Base-by-base conservation (phyloP, 2,329 filamentous ascomycete genomes). In the Basipetospora chlamydospora region DNA sequence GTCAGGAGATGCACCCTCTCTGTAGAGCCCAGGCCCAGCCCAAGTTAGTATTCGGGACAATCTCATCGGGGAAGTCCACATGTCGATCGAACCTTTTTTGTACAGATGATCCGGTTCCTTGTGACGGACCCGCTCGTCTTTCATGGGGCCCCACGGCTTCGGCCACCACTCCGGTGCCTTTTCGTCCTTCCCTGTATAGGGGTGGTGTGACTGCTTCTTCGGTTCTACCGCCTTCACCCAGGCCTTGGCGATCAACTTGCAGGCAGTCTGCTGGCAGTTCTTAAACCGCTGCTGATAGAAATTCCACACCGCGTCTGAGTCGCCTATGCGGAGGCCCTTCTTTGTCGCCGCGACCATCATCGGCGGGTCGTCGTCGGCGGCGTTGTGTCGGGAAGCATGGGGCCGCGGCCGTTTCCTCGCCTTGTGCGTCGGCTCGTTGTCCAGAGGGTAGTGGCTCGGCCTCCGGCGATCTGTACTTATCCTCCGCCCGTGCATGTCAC, bases 151-250 rank as follows among this genome's bases (percentile, higher is more conserved):
- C 64, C 67, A 66, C 6, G 63, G 57, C 48, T 67, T 62, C 3
- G 76, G 76, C 77, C 77, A 80, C 77, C 77, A 81, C 35, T 69
- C 67, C 0, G 76, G 73, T 2, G 69, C 69, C 44, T 71, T 74
- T 22, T 67, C 66, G 31, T 77, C 67, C 22, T 67, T 70, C n/a
- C 66, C 64, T 1, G 75, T 80, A 48, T 86, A 86, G 0, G 80
- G 80, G 46, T 80, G 74, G 13, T 71, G 77, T 0, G 77, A 77
- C 53, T 84, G 80, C 53, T 86, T 86, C 56, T 80, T 83, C 0
- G 80, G 80, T 46, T 81, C 78, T 2, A 85, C 72, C 2, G 73
- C 65, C 49, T 83, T 83, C 41, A 86, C 75, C 72, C 80, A 85
- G 9, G 72, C 76, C 51, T 85, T 86, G 23, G 74, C 74, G 36